phyloP scores from a whole-genome alignment of 495 filamentous ascomycete species.

The Talaromyces nanjingensis region DNA sequence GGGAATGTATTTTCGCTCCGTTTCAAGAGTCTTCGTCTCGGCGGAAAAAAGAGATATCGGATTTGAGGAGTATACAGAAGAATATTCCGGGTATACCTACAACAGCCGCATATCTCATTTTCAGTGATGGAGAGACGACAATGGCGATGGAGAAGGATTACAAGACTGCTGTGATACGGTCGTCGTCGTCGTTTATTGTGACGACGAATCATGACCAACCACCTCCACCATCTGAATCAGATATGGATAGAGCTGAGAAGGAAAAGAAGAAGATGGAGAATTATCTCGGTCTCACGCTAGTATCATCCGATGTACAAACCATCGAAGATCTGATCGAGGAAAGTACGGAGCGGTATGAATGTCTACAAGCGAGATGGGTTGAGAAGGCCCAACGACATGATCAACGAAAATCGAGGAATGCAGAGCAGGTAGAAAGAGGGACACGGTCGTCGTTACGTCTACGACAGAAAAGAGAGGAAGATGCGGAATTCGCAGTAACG shows the following conservation, averaged over 20 bases:
- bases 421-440: background rate
- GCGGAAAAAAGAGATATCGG: conserved; percentile 8
- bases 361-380: conserved; percentile 36
- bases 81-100: conserved; percentile 29
- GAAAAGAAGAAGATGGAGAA: background rate
- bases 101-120: conserved; percentile 53
- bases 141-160: conserved; percentile 54
- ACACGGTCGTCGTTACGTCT: background rate
- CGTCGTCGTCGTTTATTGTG: conserved; percentile 43
- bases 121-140: conserved; percentile 40
- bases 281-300: background rate
- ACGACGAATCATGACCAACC: conserved; percentile 48
- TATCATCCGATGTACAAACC: conserved; percentile 13
- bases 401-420: too few species aligned
- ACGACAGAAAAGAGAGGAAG: background rate
- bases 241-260: background rate
- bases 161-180: conserved; percentile 28
- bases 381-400: conserved; percentile 11
- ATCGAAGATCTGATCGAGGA: conserved; percentile 34
- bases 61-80: conserved; percentile 21
- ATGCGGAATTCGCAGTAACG: conserved; percentile 18
- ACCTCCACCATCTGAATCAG: background rate
- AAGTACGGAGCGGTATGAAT: conserved; percentile 28
- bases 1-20: conserved; percentile 19
- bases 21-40: background rate